These are phyloP conservation scores for Hippophae rhamnoides DNA, from an alignment of 306 rosid species.

Conservation along the genomic window DNA sequence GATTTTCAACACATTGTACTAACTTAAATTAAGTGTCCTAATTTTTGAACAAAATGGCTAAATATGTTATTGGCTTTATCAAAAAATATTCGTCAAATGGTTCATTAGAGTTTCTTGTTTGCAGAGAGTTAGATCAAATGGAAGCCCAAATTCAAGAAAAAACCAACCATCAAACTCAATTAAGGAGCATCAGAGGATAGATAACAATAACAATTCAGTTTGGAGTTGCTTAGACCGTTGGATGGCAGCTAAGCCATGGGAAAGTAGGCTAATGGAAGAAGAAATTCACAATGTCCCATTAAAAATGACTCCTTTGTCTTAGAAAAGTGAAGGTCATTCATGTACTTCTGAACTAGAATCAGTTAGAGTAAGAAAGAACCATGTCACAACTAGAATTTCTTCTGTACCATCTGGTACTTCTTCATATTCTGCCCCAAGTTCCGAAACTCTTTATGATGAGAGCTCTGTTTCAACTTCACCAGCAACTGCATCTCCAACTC, in stretches of 20 bases:
- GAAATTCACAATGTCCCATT: constrained; percentile 29
- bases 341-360: constrained; percentile 27
- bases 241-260: constrained; percentile 77
- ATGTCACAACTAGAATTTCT: constrained; percentile 45
- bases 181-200: constrained; percentile 28
- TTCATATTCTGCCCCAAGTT: constrained; percentile 52
- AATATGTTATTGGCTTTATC: too few species aligned
- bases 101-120: neutral
- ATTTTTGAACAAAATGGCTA: neutral
- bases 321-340: constrained; percentile 34
- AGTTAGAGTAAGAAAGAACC: constrained; percentile 42
- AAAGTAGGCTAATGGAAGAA: constrained; percentile 48
- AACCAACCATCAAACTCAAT: constrained; percentile 25
- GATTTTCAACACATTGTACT: too few species aligned
- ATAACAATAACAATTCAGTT: constrained; percentile 32
- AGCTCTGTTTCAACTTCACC: constrained; percentile 42
- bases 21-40: neutral
- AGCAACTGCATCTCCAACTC: constrained; percentile 33
- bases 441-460: constrained; percentile 51
- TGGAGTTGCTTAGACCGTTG: constrained; percentile 60
- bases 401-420: constrained; percentile 29
- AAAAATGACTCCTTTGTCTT: constrained; percentile 31
- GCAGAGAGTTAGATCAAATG: constrained; percentile 45
- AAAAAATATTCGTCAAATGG: too few species aligned
- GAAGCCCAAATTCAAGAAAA: constrained; percentile 50